Percentiles rank a stretch among this genome's conserved stretches.
phyloP scores from a whole-genome alignment of 139 green algal genomes.

The Chlorella sp. region DNA sequence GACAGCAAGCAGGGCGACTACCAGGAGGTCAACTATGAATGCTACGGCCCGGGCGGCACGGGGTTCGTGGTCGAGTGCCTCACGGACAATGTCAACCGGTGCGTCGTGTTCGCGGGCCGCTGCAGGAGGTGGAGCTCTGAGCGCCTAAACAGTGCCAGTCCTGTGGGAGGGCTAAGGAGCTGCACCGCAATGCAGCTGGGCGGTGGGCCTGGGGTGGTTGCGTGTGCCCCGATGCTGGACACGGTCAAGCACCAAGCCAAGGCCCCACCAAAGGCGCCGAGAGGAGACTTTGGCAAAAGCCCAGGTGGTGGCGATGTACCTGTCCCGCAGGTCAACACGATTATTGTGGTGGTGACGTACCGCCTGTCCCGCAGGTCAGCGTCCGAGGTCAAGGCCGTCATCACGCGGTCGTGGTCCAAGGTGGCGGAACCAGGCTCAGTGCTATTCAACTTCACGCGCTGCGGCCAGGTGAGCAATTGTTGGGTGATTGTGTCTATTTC shows the following conservation, averaged over 20 bases:
- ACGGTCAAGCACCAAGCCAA: too few species aligned
- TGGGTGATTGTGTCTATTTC: too few species aligned
- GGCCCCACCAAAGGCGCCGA: too few species aligned
- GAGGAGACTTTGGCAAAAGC: too few species aligned
- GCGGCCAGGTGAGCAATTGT: slow-evolving; percentile 5
- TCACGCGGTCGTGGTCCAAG: slow-evolving; percentile 82
- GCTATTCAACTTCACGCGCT: slow-evolving; percentile 81
- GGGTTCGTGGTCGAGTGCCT: slow-evolving; percentile 85
- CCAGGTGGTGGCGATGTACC: too few species aligned
- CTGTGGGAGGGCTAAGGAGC: slow-evolving; percentile 20
- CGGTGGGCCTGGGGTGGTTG: too few species aligned
- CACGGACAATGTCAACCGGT: slow-evolving; percentile 90
- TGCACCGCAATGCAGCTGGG: not conserved
- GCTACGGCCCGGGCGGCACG: slow-evolving; percentile 61
- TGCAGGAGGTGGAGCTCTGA: too few species aligned
- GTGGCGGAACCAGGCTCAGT: slow-evolving; percentile 79
- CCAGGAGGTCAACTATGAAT: slow-evolving; percentile 70
- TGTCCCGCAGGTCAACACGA: too few species aligned
- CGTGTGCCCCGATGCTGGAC: too few species aligned
- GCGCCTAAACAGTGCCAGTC: too few species aligned
- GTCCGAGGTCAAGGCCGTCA: slow-evolving; percentile 49
- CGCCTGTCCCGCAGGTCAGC: slow-evolving; percentile 21
- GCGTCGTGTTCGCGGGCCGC: too few species aligned
- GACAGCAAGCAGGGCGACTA: slow-evolving; percentile 78
- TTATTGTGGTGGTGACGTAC: too few species aligned